phyloP scores from a whole-genome alignment of 164 flowering plant genomes.

The Buxus sempervirens region DNA sequence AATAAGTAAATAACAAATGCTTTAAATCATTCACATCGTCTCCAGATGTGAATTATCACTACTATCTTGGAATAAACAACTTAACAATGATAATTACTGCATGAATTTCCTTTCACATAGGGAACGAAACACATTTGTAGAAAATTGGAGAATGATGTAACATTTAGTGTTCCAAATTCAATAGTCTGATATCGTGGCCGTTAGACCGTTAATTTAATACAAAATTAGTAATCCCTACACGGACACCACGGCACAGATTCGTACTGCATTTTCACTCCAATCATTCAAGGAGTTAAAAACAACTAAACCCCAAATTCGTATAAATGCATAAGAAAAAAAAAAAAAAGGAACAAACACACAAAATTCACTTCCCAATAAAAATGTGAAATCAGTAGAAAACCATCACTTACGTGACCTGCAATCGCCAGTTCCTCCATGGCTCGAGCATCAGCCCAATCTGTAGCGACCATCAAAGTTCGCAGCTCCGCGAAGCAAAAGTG shows the following conservation, averaged over 20 bases:
- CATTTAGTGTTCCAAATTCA: too few relatives aligned
- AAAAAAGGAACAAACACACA: too few relatives aligned
- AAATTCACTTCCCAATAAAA: not conserved
- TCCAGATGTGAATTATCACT: not conserved
- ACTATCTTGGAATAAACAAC: not conserved
- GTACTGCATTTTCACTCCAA: not conserved
- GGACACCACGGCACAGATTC: not conserved
- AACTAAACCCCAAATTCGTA: not conserved
- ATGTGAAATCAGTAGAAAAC: not conserved
- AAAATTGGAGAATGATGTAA: too few relatives aligned
- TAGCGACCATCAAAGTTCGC: conserved; percentile 90
- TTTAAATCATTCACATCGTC: not conserved
- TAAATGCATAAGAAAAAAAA: not conserved
- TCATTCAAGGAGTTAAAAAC: not conserved
- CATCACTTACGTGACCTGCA: conserved; percentile 83
- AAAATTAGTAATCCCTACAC: too few relatives aligned
- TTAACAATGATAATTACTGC: too few relatives aligned
- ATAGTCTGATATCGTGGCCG: too few relatives aligned
- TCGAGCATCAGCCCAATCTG: conserved; percentile 72
- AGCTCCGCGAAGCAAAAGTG: conserved; percentile 67
- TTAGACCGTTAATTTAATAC: too few relatives aligned
- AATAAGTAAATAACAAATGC: too few relatives aligned
- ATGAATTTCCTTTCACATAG: too few relatives aligned
- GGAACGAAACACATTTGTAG: too few relatives aligned
- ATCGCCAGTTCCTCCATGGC: conserved; percentile 82